Percentiles rank a stretch among this genome's conserved stretches.
Evolutionary conservation across 2,329 filamentous ascomycete genomes (phyloP).

Genomic region (Pseudomassariella vexata): DNA sequence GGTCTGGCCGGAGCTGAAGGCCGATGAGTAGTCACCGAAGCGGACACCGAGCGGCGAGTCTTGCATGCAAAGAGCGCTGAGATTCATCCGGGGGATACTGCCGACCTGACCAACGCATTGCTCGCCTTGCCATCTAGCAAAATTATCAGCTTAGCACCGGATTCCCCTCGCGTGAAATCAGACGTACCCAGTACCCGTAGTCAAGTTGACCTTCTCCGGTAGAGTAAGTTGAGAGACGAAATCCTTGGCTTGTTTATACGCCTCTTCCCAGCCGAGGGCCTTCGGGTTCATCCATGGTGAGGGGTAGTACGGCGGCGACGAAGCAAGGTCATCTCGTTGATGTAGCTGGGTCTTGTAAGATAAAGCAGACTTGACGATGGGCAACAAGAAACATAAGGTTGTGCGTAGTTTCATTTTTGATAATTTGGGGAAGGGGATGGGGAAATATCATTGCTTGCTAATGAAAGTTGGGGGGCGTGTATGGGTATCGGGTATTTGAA

Average conservation of each 20-base stretch:
- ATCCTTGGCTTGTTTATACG: slow-evolving; percentile 67
- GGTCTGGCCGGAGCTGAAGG: slow-evolving; percentile 73
- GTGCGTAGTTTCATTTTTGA: neutral
- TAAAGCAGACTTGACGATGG: neutral
- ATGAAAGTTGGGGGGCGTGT: too few relatives aligned
- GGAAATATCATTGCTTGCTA: too few relatives aligned
- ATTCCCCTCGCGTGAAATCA: too few relatives aligned
- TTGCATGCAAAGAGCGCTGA: slow-evolving; percentile 76
- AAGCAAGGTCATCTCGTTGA: slow-evolving; percentile 16
- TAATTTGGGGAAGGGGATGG: neutral
- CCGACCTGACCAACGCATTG: slow-evolving; percentile 74
- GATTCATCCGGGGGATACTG: slow-evolving; percentile 62
- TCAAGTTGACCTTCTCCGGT: slow-evolving; percentile 88
- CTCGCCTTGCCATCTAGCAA: slow-evolving; percentile 58
- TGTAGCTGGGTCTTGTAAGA: slow-evolving; percentile 15
- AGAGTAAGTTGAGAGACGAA: slow-evolving; percentile 83
- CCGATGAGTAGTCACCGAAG: slow-evolving; percentile 71
- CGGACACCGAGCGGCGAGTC: slow-evolving; percentile 80
- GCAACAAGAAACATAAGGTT: neutral
- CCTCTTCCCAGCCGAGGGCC: slow-evolving; percentile 67
- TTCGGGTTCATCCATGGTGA: slow-evolving; percentile 79
- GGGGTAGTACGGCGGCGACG: slow-evolving; percentile 54
- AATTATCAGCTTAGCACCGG: neutral
- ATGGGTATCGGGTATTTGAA: too few relatives aligned
- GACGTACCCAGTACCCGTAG: slow-evolving; percentile 77